Base-by-base conservation (phyloP, 305 asterid species). In the Nicotiana rustica region DNA sequence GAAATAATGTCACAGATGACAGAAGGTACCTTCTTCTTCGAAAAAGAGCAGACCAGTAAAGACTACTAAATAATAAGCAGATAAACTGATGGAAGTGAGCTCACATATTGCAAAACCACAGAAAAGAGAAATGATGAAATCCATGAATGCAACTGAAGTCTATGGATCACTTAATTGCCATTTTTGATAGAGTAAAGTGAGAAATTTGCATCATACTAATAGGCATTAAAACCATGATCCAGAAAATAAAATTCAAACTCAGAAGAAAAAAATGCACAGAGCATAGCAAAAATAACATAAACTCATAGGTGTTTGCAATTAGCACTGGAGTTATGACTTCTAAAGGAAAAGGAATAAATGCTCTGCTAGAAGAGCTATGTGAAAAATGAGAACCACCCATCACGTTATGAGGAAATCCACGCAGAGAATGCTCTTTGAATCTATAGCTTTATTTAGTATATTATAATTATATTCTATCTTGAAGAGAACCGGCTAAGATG, bases 41-140 rank as follows among this genome's bases (percentile, higher is more conserved):
- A 59, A 59, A 59, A 21, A 59, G 19, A n/a, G 29, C 29, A 59
- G 65, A 59, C 65, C 65, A 59, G 19, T 59, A 59, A 59, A 59
- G 64, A 59, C 64, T 59, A 59, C 10, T n/a, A 17, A 59, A 59
- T 59, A 59, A 59, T 59, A 59, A 59, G 64, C 64, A 17, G 25
- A 59, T 59, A 59, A 59, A 59, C 19, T 59, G 25, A 59, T 59
- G 25, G 3, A n/a, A 59, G 18, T 6, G 10, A 5, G 64, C 10
- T 57, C 64, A 59, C 64, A 59, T 59, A 41, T 59, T n/a, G 25
- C 64, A 17, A n/a, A 59, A 59, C 64, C 64, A 59, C 64, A n/a
- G 64, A 59, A 17, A 59, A 59, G 25, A 59, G 64, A 59, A n/a
- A n/a, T 41, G 18, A 55, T 55, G 59, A 52, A 52, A 52, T 52